Percentiles rank a stretch among this genome's conserved stretches.
Evolutionary conservation across 1,139 yeast genomes (phyloP).

Genomic region (Zhuliangozyma blackwelliae): DNA sequence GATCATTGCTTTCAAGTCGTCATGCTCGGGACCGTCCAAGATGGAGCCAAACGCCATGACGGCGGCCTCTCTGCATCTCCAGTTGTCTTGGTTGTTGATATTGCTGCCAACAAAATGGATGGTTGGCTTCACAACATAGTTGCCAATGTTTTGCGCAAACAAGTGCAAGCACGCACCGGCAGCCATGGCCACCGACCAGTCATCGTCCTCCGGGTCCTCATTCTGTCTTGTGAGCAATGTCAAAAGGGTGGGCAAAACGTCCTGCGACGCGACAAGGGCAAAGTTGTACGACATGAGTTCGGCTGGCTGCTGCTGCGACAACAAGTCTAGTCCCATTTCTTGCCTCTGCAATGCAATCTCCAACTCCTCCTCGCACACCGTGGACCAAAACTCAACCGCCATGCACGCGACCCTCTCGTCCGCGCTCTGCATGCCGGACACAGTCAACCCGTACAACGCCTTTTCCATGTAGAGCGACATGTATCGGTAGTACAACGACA

Average conservation of each 20-base stretch:
- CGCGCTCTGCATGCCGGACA: slow-evolving; percentile 82
- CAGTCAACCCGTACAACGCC: slow-evolving; percentile 87
- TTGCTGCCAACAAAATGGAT: slow-evolving; percentile 77
- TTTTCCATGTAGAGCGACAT: slow-evolving; percentile 97
- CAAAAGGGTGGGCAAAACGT: slow-evolving; percentile 83
- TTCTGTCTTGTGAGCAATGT: slow-evolving; percentile 80
- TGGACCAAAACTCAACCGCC: slow-evolving; percentile 99
- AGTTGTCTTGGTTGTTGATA: slow-evolving; percentile 45
- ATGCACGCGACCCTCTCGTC: slow-evolving; percentile 91
- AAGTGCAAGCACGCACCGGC: slow-evolving; percentile 96
- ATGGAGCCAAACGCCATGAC: slow-evolving; percentile 99
- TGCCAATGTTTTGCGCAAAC: slow-evolving; percentile 87
- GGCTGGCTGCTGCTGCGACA: slow-evolving; percentile 14
- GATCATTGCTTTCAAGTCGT: slow-evolving; percentile 61
- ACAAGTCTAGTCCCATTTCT: slow-evolving; percentile 43
- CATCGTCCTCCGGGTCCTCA: slow-evolving; percentile 90
- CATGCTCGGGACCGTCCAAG: slow-evolving; percentile 87
- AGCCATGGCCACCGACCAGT: slow-evolving; percentile 98
- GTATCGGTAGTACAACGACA: slow-evolving; percentile 81
- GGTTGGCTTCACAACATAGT: slow-evolving; percentile 81
- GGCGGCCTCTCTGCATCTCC: slow-evolving; percentile 95
- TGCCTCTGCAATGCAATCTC: slow-evolving; percentile 68
- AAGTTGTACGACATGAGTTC: slow-evolving; percentile 58
- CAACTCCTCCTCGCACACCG: slow-evolving; percentile 94
- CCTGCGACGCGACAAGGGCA: slow-evolving; percentile 77